Percentiles rank a stretch among this genome's conserved stretches.
Conservation (phyloP, 208 protist species). For the Trypanosomatidae sp. region DNA sequence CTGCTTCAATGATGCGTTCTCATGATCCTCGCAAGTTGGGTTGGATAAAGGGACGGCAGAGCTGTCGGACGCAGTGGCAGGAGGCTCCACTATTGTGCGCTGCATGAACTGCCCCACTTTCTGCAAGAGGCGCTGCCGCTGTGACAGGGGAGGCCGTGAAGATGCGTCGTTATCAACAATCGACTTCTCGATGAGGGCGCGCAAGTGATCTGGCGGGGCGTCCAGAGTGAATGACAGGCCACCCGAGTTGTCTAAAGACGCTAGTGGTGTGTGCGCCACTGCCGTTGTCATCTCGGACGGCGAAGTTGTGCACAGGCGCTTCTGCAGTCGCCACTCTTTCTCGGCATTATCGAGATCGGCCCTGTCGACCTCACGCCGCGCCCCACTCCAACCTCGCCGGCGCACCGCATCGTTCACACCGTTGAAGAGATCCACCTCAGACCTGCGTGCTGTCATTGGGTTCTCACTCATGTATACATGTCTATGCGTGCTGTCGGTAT, state of each 20-base stretch:
- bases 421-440: not conserved
- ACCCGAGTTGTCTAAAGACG: not conserved
- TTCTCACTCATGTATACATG: slow-evolving; percentile 20
- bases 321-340: slow-evolving; percentile 1
- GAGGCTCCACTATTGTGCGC: slow-evolving; percentile 9
- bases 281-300: not conserved
- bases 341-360: not conserved
- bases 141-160: not conserved
- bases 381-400: not conserved
- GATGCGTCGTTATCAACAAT: not conserved
- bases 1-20: slow-evolving; percentile 3
- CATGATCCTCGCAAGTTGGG: not conserved
- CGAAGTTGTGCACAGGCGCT: no score
- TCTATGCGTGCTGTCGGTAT: not conserved
- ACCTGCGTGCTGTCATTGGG: not conserved
- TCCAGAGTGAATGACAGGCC: slow-evolving; percentile 12
- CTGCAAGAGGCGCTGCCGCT: slow-evolving; percentile 12
- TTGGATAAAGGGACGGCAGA: not conserved
- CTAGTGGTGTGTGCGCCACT: not conserved
- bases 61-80: slow-evolving; percentile 1
- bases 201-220: slow-evolving; percentile 26
- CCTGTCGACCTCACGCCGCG: not conserved
- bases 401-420: slow-evolving; percentile 14
- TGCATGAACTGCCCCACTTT: slow-evolving; percentile 25
- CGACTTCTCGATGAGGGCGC: slow-evolving; percentile 24